Percentiles rank a stretch among this genome's conserved stretches.
Conservation (phyloP, 2,329 filamentous ascomycete genomes). For the Beauveria varroae region DNA sequence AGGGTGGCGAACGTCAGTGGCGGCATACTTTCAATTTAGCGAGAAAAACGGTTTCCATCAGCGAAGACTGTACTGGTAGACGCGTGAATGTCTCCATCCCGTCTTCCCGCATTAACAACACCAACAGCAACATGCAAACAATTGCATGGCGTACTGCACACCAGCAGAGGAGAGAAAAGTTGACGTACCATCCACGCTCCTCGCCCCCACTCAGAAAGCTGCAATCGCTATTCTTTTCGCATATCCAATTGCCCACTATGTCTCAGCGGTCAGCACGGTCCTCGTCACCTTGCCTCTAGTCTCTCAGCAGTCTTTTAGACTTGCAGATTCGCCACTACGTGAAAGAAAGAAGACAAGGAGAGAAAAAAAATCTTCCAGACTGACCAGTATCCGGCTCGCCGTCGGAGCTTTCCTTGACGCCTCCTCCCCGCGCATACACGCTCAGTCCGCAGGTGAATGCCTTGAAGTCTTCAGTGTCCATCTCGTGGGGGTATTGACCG, state of each 20-base stretch:
- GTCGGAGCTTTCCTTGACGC: background rate
- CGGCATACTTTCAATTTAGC: background rate
- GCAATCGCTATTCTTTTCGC: conserved; percentile 75
- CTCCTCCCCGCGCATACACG: conserved; percentile 37
- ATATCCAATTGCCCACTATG: conserved; percentile 66
- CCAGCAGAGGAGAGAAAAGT: conserved; percentile 12
- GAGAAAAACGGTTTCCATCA: background rate
- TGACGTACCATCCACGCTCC: conserved; percentile 76
- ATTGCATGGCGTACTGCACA: background rate
- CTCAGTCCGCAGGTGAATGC: conserved; percentile 80
- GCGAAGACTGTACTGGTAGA: background rate
- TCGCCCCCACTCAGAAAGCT: conserved; percentile 71
- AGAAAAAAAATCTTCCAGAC: background rate
- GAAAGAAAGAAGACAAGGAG: background rate
- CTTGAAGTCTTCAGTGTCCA: conserved; percentile 69
- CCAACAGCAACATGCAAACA: background rate
- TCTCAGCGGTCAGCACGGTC: conserved; percentile 22
- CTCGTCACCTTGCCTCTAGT: background rate
- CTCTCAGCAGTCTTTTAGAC: background rate
- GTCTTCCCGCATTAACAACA: background rate
- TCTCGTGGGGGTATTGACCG: conserved; percentile 63
- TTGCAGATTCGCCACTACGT: background rate
- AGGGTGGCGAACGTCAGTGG: background rate
- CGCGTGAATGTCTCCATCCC: background rate
- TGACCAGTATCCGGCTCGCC: conserved; percentile 3